Percentiles rank a stretch among this genome's conserved stretches.
Evolutionary conservation across 768 basidiomycete species (phyloP).

Genomic region (Trametes coccinea): DNA sequence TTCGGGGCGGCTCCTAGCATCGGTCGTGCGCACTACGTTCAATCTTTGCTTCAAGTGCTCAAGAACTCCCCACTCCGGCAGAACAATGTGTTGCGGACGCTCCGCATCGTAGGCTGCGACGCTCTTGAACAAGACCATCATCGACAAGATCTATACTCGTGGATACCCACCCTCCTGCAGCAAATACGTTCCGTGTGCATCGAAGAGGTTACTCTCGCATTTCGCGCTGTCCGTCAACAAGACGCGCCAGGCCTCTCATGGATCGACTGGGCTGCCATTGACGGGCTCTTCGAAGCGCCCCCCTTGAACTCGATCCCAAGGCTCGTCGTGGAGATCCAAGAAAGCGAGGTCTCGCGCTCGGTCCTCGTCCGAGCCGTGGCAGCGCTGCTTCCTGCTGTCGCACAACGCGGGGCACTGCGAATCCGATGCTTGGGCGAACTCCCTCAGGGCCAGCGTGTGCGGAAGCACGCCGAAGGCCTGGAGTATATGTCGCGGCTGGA

Average conservation of each 20-base stretch:
- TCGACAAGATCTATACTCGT: neutral
- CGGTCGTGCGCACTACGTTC: neutral
- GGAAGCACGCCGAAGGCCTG: neutral
- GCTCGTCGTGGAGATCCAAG: neutral
- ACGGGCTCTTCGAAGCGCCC: neutral
- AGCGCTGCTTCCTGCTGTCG: neutral
- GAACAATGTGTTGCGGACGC: neutral
- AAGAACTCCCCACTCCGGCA: neutral
- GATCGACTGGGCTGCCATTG: neutral
- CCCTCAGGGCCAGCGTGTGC: neutral
- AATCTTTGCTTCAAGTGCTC: neutral
- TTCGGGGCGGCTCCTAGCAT: neutral
- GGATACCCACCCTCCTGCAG: neutral
- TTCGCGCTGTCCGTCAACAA: neutral
- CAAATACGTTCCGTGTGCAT: neutral
- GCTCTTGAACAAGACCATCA: neutral
- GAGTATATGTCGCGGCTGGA: constrained; percentile 1
- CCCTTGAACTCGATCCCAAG: neutral
- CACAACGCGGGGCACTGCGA: neutral
- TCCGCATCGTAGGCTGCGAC: constrained; percentile 7
- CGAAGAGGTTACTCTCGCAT: neutral
- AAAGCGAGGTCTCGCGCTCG: neutral
- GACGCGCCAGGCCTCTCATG: neutral
- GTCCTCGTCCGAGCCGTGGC: neutral
- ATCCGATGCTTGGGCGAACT: neutral